phyloP scores from a whole-genome alignment of 495 filamentous ascomycete species.

The Tuber umbilicatum region DNA sequence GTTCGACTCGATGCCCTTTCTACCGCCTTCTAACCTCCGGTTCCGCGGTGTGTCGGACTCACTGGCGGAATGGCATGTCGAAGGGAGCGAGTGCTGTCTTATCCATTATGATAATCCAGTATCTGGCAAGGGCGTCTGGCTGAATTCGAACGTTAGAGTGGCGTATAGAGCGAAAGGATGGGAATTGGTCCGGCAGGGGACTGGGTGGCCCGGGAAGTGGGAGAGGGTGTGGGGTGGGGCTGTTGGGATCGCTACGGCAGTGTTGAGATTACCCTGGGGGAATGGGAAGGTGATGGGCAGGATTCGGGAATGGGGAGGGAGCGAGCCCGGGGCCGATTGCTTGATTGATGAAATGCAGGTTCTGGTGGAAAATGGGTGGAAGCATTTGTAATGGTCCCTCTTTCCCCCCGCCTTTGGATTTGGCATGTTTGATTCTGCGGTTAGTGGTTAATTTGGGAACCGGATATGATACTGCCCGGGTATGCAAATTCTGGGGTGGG shows the following conservation, averaged over 20 bases:
- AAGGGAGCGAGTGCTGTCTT: slow-evolving; percentile 76
- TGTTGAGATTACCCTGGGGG: slow-evolving; percentile 41
- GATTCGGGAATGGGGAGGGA: slow-evolving; percentile 35
- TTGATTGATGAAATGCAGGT: slow-evolving; percentile 83
- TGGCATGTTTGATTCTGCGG: not conserved
- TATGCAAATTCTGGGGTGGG: too few relatives aligned
- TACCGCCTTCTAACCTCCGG: slow-evolving; percentile 46
- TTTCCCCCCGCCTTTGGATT: not conserved
- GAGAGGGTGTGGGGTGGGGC: slow-evolving; percentile 37
- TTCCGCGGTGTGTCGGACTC: slow-evolving; percentile 69
- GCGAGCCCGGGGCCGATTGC: slow-evolving; percentile 57
- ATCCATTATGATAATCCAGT: slow-evolving; percentile 68
- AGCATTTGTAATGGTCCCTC: slow-evolving; percentile 53
- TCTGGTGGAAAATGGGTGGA: slow-evolving; percentile 66
- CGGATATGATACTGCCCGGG: not conserved
- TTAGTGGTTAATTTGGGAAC: not conserved
- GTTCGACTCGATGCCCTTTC: slow-evolving; percentile 57
- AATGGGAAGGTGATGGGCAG: slow-evolving; percentile 38
- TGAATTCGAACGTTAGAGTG: slow-evolving; percentile 74
- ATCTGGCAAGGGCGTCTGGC: slow-evolving; percentile 55
- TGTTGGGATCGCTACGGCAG: slow-evolving; percentile 5
- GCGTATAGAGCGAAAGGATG: slow-evolving; percentile 60
- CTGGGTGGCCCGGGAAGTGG: slow-evolving; percentile 44
- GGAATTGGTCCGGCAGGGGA: slow-evolving; percentile 46
- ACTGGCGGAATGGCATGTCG: slow-evolving; percentile 62